Conservation (phyloP, 1,284 basidiomycete species). For the Coniophora puteana region DNA sequence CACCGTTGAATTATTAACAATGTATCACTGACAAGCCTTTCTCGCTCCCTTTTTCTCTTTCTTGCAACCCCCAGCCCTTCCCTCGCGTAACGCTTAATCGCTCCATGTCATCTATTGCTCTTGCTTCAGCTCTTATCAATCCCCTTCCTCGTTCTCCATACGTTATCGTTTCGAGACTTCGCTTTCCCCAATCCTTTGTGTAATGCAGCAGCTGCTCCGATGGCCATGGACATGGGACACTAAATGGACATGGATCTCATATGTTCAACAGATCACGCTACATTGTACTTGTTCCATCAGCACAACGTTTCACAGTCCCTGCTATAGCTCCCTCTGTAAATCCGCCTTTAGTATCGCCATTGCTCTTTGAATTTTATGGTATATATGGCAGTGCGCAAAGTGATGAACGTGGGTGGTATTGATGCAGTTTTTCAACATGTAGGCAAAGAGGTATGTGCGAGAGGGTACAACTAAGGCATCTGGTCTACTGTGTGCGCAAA, state of each 20-base stretch:
- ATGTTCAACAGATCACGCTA: conserved; percentile 53
- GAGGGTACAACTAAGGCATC: no score
- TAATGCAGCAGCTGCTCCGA: conserved; percentile 32
- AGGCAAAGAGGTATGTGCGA: no score
- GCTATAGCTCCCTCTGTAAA: no score
- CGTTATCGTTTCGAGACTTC: conserved; percentile 26
- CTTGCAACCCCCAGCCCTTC: conserved; percentile 11
- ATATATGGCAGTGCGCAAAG: no score
- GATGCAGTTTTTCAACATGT: no score
- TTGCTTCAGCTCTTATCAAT: conserved; percentile 10
- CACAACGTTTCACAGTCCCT: no score
- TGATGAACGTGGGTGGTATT: no score
- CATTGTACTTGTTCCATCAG: conserved; percentile 39
- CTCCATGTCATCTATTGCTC: conserved; percentile 6
- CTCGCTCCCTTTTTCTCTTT: conserved; percentile 7
- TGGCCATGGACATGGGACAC: conserved; percentile 55
- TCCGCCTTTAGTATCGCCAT: no score
- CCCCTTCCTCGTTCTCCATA: conserved; percentile 13
- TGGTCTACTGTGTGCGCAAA: conserved; percentile 9
- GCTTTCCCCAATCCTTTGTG: conserved; percentile 17
- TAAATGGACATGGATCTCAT: conserved; percentile 67
- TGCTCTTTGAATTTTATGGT: no score
- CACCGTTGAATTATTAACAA: no score
- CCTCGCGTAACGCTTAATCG: conserved; percentile 15
- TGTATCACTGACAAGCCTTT: no score